Evolutionary conservation across 176 grass and related monocot species (phyloP).

Genomic region (Aegilops longissima): DNA sequence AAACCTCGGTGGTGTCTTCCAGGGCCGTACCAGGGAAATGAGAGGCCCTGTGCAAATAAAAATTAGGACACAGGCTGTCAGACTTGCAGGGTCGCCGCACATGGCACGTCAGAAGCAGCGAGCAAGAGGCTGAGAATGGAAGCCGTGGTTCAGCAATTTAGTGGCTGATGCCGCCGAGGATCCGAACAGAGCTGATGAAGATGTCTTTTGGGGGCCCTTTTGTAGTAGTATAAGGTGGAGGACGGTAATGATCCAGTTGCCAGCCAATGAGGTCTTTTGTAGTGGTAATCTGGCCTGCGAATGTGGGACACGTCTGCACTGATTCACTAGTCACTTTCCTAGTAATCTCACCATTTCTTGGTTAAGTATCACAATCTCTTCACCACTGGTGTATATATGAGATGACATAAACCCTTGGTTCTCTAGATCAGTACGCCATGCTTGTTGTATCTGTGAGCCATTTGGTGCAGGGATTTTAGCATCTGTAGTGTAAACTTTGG

Average conservation of each 20-base stretch:
- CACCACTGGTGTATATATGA: background rate
- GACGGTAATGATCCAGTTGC: slow-evolving; percentile 41
- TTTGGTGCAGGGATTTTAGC: background rate
- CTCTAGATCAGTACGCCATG: too few species aligned
- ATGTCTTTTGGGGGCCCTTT: too few species aligned
- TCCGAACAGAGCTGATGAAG: too few species aligned
- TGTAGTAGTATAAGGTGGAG: background rate
- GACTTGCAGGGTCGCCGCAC: too few species aligned
- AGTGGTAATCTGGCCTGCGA: slow-evolving; percentile 22
- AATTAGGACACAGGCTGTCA: too few species aligned
- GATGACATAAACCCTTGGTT: slow-evolving; percentile 2
- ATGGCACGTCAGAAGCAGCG: background rate
- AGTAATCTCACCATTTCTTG: background rate
- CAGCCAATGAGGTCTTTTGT: background rate
- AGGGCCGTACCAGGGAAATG: too few species aligned
- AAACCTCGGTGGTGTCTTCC: slow-evolving; percentile 23
- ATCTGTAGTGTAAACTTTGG: too few species aligned
- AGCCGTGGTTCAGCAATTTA: too few species aligned
- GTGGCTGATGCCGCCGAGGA: too few species aligned
- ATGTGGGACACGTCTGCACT: background rate
- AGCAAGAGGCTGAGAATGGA: too few species aligned
- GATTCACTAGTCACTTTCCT: background rate
- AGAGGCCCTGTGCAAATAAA: too few species aligned
- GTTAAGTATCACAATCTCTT: background rate
- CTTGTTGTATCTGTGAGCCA: background rate